Percentiles rank a stretch among this genome's conserved stretches.
Evolutionary conservation across 371 early-diverging fungal genomes (phyloP).

Genomic region (Mortierella sp.): DNA sequence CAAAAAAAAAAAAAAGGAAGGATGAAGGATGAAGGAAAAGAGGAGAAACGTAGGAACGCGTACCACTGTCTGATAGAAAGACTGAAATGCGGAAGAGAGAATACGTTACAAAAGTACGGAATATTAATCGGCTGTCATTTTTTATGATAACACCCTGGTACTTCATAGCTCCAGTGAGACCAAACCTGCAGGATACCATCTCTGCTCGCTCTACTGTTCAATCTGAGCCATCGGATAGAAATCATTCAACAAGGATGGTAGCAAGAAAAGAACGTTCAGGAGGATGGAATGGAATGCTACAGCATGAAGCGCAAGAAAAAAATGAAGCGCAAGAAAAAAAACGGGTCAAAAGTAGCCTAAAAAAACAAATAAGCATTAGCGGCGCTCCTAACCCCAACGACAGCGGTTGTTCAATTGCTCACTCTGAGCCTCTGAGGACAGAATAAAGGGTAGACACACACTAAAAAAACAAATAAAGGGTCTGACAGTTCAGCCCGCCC

Average conservation of each 20-base stretch:
- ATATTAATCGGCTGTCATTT: neutral
- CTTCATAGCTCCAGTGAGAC: slow-evolving; percentile 17
- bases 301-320: no score
- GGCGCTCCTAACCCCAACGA: no score
- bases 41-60: slow-evolving; percentile 1
- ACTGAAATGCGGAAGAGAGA: neutral
- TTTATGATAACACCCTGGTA: neutral
- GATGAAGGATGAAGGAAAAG: neutral
- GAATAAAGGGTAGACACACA: no score
- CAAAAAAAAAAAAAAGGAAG: neutral
- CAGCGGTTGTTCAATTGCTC: no score
- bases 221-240: slow-evolving; percentile 15
- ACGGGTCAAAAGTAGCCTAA: no score
- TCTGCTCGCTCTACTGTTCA: slow-evolving; percentile 20
- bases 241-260: neutral
- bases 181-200: slow-evolving; percentile 37
- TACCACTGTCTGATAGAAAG: neutral
- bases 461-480: no score
- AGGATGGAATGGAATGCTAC: no score
- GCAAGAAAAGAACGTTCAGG: no score
- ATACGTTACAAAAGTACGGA: neutral
- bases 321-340: no score
- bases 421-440: no score
- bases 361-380: no score
- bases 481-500: no score